Evolutionary conservation across 306 rosid genomes (phyloP).

Genomic region (Sechiopsis laciniata): DNA sequence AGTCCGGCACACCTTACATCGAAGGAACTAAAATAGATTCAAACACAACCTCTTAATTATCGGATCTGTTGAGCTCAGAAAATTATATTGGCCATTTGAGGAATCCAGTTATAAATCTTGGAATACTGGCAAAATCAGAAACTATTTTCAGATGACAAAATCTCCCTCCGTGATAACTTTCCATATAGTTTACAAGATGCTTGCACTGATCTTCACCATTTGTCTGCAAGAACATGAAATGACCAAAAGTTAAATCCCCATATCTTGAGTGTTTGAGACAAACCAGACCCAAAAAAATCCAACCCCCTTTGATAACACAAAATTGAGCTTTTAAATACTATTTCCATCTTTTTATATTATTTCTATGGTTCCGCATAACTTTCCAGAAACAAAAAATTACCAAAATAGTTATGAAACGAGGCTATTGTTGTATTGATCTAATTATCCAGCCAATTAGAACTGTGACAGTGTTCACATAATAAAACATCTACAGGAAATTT

Average conservation of each 20-base stretch:
- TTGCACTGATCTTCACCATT: slow-evolving; percentile 78
- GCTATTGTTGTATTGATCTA: neutral
- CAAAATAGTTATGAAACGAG: no score
- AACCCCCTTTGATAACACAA: no score
- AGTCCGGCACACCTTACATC: no score
- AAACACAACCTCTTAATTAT: no score
- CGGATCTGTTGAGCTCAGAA: no score
- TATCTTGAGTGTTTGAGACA: neutral
- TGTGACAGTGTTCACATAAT: neutral
- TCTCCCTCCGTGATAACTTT: slow-evolving; percentile 39
- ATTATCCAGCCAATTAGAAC: neutral
- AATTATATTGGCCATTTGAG: slow-evolving; percentile 25
- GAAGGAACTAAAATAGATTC: no score
- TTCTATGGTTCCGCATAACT: no score
- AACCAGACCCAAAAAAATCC: neutral
- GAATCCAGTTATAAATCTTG: slow-evolving; percentile 73
- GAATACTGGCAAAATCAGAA: slow-evolving; percentile 60
- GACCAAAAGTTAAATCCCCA: neutral
- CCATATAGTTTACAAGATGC: slow-evolving; percentile 55
- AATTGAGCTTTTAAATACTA: no score
- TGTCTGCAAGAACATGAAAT: slow-evolving; percentile 46
- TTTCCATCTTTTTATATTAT: no score
- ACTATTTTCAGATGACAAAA: slow-evolving; percentile 47
- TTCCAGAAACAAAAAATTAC: no score
- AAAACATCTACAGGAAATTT: neutral